These are phyloP conservation scores for Starmerella vaccinii DNA, from an alignment of 805 yeast genomes.

Conservation along the genomic window DNA sequence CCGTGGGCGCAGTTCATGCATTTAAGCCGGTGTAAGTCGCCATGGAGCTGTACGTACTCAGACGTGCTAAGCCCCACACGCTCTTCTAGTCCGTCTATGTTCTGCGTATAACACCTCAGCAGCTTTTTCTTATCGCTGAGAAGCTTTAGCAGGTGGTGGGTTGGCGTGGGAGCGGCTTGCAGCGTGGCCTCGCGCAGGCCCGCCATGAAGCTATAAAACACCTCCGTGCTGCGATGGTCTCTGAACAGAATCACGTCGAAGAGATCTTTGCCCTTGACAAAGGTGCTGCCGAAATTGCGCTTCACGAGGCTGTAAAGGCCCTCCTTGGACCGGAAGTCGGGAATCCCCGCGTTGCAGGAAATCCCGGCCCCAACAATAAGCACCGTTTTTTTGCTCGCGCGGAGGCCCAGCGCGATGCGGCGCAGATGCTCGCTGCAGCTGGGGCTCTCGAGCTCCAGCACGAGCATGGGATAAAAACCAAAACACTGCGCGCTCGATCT, in stretches of 20 bases:
- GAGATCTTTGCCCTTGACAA: constrained; percentile 77
- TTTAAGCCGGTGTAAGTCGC: constrained; percentile 64
- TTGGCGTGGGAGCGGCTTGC: constrained; percentile 67
- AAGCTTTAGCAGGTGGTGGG: constrained; percentile 63
- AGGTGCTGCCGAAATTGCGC: constrained; percentile 45
- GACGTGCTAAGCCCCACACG: constrained; percentile 47
- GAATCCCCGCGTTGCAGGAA: constrained; percentile 93
- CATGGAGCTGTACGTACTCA: constrained; percentile 67
- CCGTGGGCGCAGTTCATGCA: constrained; percentile 61
- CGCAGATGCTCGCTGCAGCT: constrained; percentile 11
- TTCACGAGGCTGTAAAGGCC: constrained; percentile 75
- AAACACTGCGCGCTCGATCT: not conserved
- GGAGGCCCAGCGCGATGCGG: constrained; percentile 20
- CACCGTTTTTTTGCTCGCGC: constrained; percentile 32
- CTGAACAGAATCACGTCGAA: constrained; percentile 79
- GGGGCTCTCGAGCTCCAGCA: constrained; percentile 18
- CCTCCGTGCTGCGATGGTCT: constrained; percentile 49
- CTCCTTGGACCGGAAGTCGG: constrained; percentile 77
- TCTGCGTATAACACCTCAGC: constrained; percentile 84
- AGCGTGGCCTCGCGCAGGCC: constrained; percentile 54
- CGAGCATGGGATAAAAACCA: constrained; percentile 14
- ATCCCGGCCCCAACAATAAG: constrained; percentile 93
- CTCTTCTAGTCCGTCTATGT: constrained; percentile 80
- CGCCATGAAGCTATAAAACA: constrained; percentile 88
- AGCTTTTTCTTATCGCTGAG: constrained; percentile 55